phyloP scores from a whole-genome alignment of 2,329 filamentous ascomycete species.

The Aspergillus luchuensis region DNA sequence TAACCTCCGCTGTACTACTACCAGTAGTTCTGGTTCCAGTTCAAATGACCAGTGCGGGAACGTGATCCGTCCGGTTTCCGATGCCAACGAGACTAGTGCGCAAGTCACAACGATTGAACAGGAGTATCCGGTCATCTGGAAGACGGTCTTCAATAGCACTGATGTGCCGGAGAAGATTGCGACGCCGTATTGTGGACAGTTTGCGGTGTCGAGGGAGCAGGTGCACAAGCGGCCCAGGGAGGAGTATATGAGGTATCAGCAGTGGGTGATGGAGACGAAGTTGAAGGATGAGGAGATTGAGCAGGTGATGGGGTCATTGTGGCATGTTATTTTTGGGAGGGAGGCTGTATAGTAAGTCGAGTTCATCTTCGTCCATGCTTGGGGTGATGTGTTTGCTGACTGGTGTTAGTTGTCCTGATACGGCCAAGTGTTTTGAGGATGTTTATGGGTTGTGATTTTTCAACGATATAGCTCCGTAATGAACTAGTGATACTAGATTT shows the following conservation, averaged over 20 bases:
- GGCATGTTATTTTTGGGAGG: conserved; percentile 59
- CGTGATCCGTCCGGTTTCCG: conserved; percentile 32
- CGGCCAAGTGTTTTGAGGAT: conserved; percentile 29
- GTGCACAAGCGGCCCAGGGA: conserved; percentile 51
- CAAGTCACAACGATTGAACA: conserved; percentile 26
- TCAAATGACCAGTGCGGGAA: conserved; percentile 26
- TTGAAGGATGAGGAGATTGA: conserved; percentile 59
- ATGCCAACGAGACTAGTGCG: conserved; percentile 3
- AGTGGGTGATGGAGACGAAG: conserved; percentile 60
- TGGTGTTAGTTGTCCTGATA: conserved; percentile 29
- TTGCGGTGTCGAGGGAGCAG: conserved; percentile 59
- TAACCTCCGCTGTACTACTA: conserved; percentile 56
- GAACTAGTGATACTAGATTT: no score
- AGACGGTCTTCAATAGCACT: conserved; percentile 33
- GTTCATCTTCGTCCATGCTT: not conserved
- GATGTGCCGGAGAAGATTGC: conserved; percentile 54
- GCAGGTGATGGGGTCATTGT: conserved; percentile 64
- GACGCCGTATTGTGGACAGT: conserved; percentile 66
- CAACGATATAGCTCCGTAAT: no score
- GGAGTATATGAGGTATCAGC: conserved; percentile 58
- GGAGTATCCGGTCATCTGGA: conserved; percentile 33
- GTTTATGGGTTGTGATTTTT: conserved; percentile 23
- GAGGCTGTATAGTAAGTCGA: conserved; percentile 42
- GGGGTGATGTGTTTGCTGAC: not conserved
- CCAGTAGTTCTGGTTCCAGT: not conserved